Evolutionary conservation across 1,139 yeast species (phyloP).

Genomic region (Zhuliangozyma parablackwelliae): DNA sequence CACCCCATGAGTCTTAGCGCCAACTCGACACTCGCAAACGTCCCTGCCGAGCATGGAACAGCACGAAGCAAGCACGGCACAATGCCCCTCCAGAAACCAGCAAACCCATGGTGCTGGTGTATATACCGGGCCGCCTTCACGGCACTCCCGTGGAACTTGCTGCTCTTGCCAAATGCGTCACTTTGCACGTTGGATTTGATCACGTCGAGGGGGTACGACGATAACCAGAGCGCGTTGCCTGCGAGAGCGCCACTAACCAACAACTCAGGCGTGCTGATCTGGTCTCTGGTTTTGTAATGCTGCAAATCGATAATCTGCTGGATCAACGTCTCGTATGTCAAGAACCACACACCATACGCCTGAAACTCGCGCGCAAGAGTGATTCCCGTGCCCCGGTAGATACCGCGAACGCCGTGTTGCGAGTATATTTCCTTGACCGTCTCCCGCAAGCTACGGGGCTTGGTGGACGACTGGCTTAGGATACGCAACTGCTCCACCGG

Average conservation of each 20-base stretch:
- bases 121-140: conserved; percentile 46
- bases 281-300: conserved; percentile 39
- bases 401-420: conserved; percentile 46
- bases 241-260: conserved; percentile 64
- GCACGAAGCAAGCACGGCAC: conserved; percentile 69
- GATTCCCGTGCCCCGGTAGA: conserved; percentile 57
- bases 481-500: conserved; percentile 78
- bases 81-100: conserved; percentile 70
- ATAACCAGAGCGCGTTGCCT: conserved; percentile 69
- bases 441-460: conserved; percentile 37
- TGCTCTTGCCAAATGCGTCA: conserved; percentile 48
- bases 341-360: conserved; percentile 81
- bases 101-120: conserved; percentile 40
- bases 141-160: conserved; percentile 44
- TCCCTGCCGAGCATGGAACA: conserved; percentile 70
- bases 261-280: conserved; percentile 58
- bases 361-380: conserved; percentile 68
- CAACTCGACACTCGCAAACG: conserved; percentile 73
- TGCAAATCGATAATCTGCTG: conserved; percentile 30
- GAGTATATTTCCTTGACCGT: conserved; percentile 41
- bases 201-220: conserved; percentile 70
- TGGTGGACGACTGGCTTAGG: conserved; percentile 52
- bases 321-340: conserved; percentile 64
- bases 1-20: conserved; percentile 56
- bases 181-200: conserved; percentile 68